phyloP scores from a whole-genome alignment of 1,284 basidiomycete species.

The Polyporus tsugae region DNA sequence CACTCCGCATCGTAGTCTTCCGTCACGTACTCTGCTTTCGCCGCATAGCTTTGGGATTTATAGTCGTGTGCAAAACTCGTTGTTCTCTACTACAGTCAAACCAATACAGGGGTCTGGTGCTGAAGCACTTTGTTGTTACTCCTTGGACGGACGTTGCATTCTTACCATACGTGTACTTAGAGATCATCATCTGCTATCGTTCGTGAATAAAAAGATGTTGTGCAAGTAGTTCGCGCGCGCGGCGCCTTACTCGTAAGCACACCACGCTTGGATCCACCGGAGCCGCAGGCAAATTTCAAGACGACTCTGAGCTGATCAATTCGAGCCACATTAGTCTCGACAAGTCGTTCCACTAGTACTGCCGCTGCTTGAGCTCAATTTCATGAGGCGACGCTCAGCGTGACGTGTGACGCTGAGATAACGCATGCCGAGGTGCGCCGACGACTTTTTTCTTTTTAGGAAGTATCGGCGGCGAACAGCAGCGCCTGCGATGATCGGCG shows the following conservation, averaged over 20 bases:
- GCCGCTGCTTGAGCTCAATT: neutral
- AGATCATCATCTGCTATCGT: neutral
- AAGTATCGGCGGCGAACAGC: neutral
- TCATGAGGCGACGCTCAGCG: neutral
- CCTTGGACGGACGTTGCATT: neutral
- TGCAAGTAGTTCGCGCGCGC: too few relatives aligned
- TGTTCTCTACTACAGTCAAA: neutral
- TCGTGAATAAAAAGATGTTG: neutral
- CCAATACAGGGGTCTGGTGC: neutral
- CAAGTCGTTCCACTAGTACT: too few relatives aligned
- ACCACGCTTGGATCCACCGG: too few relatives aligned
- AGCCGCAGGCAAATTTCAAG: neutral
- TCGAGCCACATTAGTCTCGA: too few relatives aligned
- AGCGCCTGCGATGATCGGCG: constrained; percentile 24
- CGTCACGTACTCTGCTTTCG: constrained; percentile 17
- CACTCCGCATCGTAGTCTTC: constrained; percentile 15
- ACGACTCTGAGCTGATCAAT: too few relatives aligned
- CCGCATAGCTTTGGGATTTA: neutral
- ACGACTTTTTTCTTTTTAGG: neutral
- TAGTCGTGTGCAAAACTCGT: neutral
- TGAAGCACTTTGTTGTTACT: neutral
- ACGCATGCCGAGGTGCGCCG: neutral
- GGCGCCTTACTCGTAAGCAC: too few relatives aligned
- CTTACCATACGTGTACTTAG: neutral
- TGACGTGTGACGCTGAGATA: neutral